phyloP scores from a whole-genome alignment of 768 basidiomycete species.

The Rhizopogon roseolus region DNA sequence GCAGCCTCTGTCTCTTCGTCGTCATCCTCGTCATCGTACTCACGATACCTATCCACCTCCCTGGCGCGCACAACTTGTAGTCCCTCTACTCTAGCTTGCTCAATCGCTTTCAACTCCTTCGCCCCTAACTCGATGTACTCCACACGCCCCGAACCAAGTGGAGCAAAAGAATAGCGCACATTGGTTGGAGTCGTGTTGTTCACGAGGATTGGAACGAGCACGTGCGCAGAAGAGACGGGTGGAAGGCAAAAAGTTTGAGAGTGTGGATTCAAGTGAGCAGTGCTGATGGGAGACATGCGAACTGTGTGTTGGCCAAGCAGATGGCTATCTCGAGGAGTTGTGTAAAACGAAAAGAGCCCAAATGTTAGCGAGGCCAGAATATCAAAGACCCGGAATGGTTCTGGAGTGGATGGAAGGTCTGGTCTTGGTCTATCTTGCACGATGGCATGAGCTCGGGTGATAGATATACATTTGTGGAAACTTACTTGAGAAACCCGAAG shows the following conservation, averaged over 20 bases:
- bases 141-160: constrained; percentile 47
- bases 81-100: constrained; percentile 50
- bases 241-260: constrained; percentile 71
- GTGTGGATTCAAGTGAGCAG: constrained; percentile 83
- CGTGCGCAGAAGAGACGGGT: constrained; percentile 39
- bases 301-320: constrained; percentile 87
- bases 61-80: constrained; percentile 38
- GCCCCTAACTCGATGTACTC: constrained; percentile 52
- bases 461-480: neutral
- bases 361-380: constrained; percentile 46
- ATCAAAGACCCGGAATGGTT: constrained; percentile 44
- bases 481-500: constrained; percentile 27
- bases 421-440: constrained; percentile 28
- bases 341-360: constrained; percentile 40
- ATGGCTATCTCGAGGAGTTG: constrained; percentile 45
- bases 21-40: constrained; percentile 66
- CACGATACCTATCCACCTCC: constrained; percentile 52
- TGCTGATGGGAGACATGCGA: constrained; percentile 89
- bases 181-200: constrained; percentile 82
- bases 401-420: constrained; percentile 38
- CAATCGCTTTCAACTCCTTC: constrained; percentile 66
- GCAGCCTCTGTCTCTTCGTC: constrained; percentile 25
- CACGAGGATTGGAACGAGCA: constrained; percentile 78
- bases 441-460: constrained; percentile 5
- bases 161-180: constrained; percentile 69